Percentiles rank a stretch among this genome's conserved stretches.
Evolutionary conservation across 441 rosid species (phyloP).

Genomic region (Pelargonium citronellum): DNA sequence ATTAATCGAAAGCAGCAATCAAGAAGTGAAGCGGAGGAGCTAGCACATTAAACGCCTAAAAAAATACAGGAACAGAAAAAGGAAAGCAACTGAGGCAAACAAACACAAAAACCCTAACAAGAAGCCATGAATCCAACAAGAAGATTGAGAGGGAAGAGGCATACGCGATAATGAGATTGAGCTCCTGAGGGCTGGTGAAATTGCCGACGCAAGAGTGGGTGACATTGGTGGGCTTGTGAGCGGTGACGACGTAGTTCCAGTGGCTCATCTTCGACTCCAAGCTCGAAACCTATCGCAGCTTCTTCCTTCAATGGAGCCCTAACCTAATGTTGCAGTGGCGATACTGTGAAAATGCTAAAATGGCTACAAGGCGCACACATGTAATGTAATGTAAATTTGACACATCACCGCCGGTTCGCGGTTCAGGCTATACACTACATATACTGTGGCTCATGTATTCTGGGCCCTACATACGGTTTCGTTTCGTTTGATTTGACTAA

Average conservation of each 20-base stretch:
- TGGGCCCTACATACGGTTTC: neutral
- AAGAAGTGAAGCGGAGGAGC: neutral
- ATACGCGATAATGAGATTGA: conserved; percentile 91
- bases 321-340: neutral
- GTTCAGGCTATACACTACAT: neutral
- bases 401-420: conserved; percentile 2
- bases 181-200: conserved; percentile 89
- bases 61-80: neutral
- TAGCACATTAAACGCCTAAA: neutral
- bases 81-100: neutral
- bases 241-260: conserved; percentile 97
- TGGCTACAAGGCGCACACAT: neutral
- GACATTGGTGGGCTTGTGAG: conserved; percentile 96
- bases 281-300: conserved; percentile 1
- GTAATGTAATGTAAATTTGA: neutral
- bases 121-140: neutral
- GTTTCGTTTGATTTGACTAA: too few species aligned
- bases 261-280: conserved; percentile 46
- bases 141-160: neutral
- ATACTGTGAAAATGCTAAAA: neutral
- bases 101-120: conserved; percentile 19
- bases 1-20: neutral
- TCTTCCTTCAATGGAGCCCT: conserved; percentile 9
- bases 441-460: neutral
- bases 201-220: conserved; percentile 98